phyloP scores from a whole-genome alignment of 257 asterid genomes.

The Primulina tabacum region DNA sequence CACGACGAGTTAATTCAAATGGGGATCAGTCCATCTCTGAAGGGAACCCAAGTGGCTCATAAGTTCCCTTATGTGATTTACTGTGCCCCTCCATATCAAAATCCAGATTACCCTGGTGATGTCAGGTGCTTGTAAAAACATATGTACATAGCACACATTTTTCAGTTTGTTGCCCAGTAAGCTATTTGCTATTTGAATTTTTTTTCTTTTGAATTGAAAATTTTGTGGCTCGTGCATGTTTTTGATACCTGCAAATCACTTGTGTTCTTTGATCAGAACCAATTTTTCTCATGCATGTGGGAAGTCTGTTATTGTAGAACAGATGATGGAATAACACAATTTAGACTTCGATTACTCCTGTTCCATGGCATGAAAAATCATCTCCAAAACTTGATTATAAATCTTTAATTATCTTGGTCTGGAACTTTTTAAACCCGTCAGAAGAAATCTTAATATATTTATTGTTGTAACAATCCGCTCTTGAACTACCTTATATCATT shows the following conservation, averaged over 20 bases:
- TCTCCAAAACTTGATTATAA: neutral
- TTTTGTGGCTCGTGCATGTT: neutral
- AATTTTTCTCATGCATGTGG: neutral
- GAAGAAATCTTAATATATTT: neutral
- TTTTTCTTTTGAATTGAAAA: too few relatives aligned
- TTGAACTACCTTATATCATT: neutral
- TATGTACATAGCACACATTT: conserved; percentile 3
- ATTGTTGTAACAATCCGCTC: neutral
- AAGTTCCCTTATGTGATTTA: conserved; percentile 86
- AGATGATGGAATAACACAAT: too few relatives aligned
- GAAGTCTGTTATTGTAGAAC: neutral
- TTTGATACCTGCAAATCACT: neutral
- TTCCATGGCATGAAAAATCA: neutral
- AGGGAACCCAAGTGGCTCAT: conserved; percentile 42
- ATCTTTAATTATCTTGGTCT: neutral
- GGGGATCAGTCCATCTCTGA: conserved; percentile 71
- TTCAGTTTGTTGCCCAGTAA: neutral
- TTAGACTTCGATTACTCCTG: neutral
- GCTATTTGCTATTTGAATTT: neutral
- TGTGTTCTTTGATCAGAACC: neutral
- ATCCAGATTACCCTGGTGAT: conserved; percentile 77
- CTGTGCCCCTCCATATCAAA: conserved; percentile 91
- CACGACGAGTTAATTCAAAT: conserved; percentile 71
- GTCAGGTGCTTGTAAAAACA: conserved; percentile 48
- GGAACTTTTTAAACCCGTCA: neutral